Conservation (phyloP, 169 alveolate species). For the Plasmodium reichenowi region DNA sequence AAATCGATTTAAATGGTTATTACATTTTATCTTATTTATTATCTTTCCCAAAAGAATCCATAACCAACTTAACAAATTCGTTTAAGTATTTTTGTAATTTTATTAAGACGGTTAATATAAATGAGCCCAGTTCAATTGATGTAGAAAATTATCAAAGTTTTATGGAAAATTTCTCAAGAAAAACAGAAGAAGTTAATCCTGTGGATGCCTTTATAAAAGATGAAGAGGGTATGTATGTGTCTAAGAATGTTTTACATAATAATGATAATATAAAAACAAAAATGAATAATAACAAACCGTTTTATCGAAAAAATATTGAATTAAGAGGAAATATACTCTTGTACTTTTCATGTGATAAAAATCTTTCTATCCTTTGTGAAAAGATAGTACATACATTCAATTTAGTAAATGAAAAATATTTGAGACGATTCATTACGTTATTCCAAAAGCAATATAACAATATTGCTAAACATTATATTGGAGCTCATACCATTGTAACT, state of each 20-base stretch:
- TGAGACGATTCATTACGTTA: conserved; percentile 32
- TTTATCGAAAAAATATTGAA: conserved; percentile 33
- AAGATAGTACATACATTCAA: conserved; percentile 58
- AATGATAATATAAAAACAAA: not conserved
- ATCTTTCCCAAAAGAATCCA: conserved; percentile 62
- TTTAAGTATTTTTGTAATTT: conserved; percentile 59
- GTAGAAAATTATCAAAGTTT: conserved; percentile 26
- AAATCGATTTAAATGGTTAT: conserved; percentile 54
- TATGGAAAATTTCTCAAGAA: not conserved
- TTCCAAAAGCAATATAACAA: conserved; percentile 46
- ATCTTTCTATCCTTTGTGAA: conserved; percentile 64
- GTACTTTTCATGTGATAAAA: conserved; percentile 62
- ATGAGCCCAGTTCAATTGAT: conserved; percentile 49
- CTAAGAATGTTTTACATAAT: not conserved
- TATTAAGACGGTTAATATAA: conserved; percentile 30
- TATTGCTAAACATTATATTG: conserved; percentile 57
- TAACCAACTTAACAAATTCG: conserved; percentile 24
- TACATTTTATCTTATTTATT: conserved; percentile 35
- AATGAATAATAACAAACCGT: not conserved
- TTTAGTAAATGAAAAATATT: conserved; percentile 53
- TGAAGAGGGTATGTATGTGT: not conserved
- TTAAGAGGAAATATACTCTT: conserved; percentile 53
- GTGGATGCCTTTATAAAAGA: not conserved
- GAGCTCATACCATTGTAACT: conserved; percentile 46
- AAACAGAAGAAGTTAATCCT: not conserved